A percentile compares a stretch with the other conserved stretches of the same genome.
Evolutionary conservation across 345 rosid genomes (phyloP).

Genomic region (Arabis hirsuta): DNA sequence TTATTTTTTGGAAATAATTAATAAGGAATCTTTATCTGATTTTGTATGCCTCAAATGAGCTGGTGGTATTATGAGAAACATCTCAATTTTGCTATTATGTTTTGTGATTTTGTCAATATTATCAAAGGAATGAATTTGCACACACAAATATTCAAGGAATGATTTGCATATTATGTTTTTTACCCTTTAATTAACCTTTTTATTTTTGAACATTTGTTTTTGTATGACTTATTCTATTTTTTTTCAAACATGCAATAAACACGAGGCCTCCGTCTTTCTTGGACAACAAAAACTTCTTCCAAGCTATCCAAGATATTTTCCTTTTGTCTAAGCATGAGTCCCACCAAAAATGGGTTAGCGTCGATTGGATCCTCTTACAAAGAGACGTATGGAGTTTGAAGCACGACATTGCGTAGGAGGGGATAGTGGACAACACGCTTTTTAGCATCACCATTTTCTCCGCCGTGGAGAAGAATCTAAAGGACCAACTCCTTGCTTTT

Average conservation of each 20-base stretch:
- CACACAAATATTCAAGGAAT: background rate
- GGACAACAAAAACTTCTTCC: too few relatives aligned
- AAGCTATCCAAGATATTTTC: too few relatives aligned
- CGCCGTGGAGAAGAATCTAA: background rate
- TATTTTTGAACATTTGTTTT: background rate
- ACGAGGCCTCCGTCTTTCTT: too few relatives aligned
- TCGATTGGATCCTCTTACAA: background rate
- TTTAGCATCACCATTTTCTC: background rate
- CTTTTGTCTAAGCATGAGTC: too few relatives aligned
- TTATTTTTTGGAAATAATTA: constrained; percentile 4
- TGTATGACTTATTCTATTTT: background rate
- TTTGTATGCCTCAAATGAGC: constrained; percentile 36
- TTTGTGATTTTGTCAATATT: constrained; percentile 22
- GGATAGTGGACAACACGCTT: background rate
- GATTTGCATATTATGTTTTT: constrained; percentile 13
- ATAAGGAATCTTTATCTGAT: constrained; percentile 19
- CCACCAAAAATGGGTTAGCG: background rate
- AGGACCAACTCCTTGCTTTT: background rate
- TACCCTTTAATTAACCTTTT: background rate
- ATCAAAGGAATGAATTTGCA: background rate
- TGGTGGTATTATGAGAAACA: constrained; percentile 25
- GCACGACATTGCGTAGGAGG: background rate
- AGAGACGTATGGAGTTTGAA: background rate
- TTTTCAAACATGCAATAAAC: too few relatives aligned
- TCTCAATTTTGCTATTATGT: constrained; percentile 8